Conservation (phyloP, 176 grass and related monocot species). For the Sorghum bicolor region Sorghum_bicolor_NCBIv3 NC_012871.2:68315001-68315500, state of each 20-base stretch:
- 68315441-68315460: conserved; percentile 98
- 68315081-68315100: conserved; percentile 87
- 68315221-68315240: conserved; percentile 70
- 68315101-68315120: conserved; percentile 65
- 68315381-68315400: conserved; percentile 73
- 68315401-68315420: conserved; percentile 80
- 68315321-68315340: conserved; percentile 55
- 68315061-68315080: conserved; percentile 66
- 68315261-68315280: conserved; percentile 67
- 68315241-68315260: conserved; percentile 59
- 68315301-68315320: conserved; percentile 62
- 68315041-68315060: conserved; percentile 55
- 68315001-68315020: conserved; percentile 54
- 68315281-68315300: conserved; percentile 60
- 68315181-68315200: conserved; percentile 45
- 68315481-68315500: conserved; percentile 96
- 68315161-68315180: conserved; percentile 57
- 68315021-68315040: conserved; percentile 49
- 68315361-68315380: conserved; percentile 92
- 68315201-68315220: conserved; percentile 66
- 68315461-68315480: conserved; percentile 97
- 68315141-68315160: conserved; percentile 66
- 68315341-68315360: conserved; percentile 89
- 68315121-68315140: conserved; percentile 58
- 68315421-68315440: conserved; percentile 72